These are phyloP conservation scores for Blastomyces silverae DNA, from an alignment of 2,329 filamentous ascomycete species.

Conservation along the genomic window DNA sequence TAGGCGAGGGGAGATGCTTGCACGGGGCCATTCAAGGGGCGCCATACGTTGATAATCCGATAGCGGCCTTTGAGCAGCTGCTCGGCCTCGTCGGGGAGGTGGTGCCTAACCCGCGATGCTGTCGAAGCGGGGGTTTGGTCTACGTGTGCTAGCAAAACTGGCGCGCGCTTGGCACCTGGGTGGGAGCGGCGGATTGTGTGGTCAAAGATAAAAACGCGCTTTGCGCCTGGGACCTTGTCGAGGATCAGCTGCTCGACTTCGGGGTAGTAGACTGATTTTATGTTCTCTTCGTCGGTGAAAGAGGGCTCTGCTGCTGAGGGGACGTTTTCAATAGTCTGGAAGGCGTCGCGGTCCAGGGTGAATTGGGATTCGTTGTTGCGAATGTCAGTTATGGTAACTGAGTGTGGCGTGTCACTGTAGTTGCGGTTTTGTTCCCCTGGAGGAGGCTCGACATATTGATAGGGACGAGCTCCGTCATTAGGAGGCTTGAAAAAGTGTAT, in stretches of 20 bases:
- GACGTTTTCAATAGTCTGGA: slow-evolving; percentile 57
- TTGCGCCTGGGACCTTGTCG: slow-evolving; percentile 57
- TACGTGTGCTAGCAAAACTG: slow-evolving; percentile 69
- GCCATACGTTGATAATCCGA: slow-evolving; percentile 84
- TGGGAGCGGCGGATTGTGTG: slow-evolving; percentile 71
- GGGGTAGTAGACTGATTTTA: slow-evolving; percentile 70
- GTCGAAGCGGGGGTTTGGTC: slow-evolving; percentile 70
- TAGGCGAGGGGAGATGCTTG: slow-evolving; percentile 53
- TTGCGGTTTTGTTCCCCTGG: slow-evolving; percentile 59
- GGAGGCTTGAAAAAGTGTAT: slow-evolving; percentile 62
- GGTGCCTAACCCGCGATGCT: slow-evolving; percentile 58
- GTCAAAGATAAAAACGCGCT: slow-evolving; percentile 70
- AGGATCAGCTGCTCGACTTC: slow-evolving; percentile 70
- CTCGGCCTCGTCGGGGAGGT: slow-evolving; percentile 63
- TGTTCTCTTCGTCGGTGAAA: slow-evolving; percentile 63
- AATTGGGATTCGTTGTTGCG: slow-evolving; percentile 62
- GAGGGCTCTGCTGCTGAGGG: slow-evolving; percentile 49
- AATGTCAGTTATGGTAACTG: slow-evolving; percentile 62
- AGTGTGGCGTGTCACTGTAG: slow-evolving; percentile 47
- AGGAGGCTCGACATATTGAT: slow-evolving; percentile 60
- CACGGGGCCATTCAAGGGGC: slow-evolving; percentile 55
- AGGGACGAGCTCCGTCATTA: slow-evolving; percentile 51
- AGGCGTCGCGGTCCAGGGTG: slow-evolving; percentile 66
- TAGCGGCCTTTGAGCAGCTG: slow-evolving; percentile 60
- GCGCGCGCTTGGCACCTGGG: slow-evolving; percentile 55